Evolutionary conservation across 163 green algal species (phyloP).

Genomic region (Chlorella variabilis): DNA sequence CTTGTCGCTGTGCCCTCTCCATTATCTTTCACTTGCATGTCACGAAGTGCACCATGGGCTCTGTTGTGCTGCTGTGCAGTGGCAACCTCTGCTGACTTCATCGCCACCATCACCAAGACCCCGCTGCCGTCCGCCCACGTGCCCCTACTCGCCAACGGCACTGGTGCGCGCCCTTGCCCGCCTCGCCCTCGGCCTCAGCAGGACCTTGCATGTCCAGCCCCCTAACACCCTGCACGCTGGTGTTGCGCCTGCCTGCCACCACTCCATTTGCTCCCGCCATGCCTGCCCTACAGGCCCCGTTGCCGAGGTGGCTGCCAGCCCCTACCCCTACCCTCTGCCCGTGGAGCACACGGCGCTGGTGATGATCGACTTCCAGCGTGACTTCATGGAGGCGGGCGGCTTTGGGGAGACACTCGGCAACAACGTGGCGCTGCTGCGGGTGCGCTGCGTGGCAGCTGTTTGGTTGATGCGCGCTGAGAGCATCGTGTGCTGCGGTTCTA

Average conservation of each 20-base stretch:
- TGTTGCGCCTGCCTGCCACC: background rate
- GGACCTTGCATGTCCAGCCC: too few species aligned
- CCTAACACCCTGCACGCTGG: background rate
- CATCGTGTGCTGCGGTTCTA: too few species aligned
- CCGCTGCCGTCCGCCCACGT: background rate
- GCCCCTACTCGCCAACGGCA: background rate
- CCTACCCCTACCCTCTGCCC: constrained; percentile 32
- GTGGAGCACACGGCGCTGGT: constrained; percentile 52
- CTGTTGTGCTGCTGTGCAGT: constrained; percentile 25
- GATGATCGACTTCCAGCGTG: constrained; percentile 80
- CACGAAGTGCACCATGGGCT: background rate
- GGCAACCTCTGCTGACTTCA: constrained; percentile 25
- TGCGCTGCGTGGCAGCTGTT: background rate
- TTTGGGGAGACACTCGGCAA: constrained; percentile 75
- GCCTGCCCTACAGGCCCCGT: background rate
- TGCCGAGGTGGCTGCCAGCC: background rate
- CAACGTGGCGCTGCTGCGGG: constrained; percentile 39
- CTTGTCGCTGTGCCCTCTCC: background rate
- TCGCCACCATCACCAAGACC: constrained; percentile 35
- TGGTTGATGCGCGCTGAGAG: too few species aligned
- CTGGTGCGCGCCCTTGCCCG: background rate
- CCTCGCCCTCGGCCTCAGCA: too few species aligned
- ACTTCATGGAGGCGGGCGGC: constrained; percentile 71
- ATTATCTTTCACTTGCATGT: background rate
- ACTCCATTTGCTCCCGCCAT: background rate